These are phyloP conservation scores for Malus hybrid DNA, from an alignment of 331 rosid species.

Conservation along the genomic window DNA sequence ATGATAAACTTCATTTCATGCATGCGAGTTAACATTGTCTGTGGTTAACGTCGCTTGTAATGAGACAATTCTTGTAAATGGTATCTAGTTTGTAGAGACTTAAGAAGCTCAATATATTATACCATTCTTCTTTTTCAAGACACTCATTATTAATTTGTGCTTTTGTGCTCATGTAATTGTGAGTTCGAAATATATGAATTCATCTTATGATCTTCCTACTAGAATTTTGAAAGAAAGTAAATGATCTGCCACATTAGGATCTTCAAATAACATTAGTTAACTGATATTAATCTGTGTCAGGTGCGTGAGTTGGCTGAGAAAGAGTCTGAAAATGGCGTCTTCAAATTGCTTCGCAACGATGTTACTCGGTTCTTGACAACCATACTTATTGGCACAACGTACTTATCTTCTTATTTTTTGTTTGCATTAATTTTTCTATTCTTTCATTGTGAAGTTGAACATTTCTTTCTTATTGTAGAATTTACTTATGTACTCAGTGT, in stretches of 20 bases:
- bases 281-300: constrained; percentile 34
- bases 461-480: constrained; percentile 37
- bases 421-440: constrained; percentile 3
- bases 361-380: constrained; percentile 97
- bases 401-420: constrained; percentile 26
- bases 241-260: neutral
- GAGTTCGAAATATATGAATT: neutral
- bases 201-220: neutral
- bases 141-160: neutral
- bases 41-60: neutral
- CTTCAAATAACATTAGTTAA: neutral
- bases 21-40: neutral
- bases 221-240: neutral
- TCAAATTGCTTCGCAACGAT: constrained; percentile 83
- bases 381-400: constrained; percentile 99
- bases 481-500: constrained; percentile 56
- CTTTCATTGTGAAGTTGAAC: constrained; percentile 12
- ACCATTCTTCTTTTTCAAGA: neutral
- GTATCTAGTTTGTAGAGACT: no score
- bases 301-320: constrained; percentile 96
- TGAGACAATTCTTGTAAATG: neutral
- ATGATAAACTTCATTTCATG: neutral
- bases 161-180: neutral
- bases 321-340: constrained; percentile 91
- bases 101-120: neutral